These are phyloP conservation scores for Naegleria lovaniensis DNA, from an alignment of 208 protist species.

Conservation along the genomic window DNA sequence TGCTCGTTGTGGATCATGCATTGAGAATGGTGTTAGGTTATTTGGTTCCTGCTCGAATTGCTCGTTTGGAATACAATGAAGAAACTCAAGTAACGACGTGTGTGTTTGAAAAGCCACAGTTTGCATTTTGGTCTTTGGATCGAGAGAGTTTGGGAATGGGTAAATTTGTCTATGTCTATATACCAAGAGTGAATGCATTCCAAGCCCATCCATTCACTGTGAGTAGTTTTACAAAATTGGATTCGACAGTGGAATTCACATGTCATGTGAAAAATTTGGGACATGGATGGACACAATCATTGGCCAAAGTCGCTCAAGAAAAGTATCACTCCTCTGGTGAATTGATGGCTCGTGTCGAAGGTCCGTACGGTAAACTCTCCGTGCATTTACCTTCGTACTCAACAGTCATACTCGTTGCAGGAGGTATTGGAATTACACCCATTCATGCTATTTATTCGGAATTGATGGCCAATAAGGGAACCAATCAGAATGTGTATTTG, in stretches of 20 bases:
- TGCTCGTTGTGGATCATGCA: neutral
- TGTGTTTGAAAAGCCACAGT: neutral
- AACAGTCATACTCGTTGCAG: neutral
- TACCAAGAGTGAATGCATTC: neutral
- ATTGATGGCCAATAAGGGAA: neutral
- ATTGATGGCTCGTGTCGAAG: neutral
- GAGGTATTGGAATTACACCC: neutral
- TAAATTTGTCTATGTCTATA: neutral
- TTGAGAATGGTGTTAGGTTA: neutral
- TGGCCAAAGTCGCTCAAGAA: neutral
- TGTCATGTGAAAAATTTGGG: constrained; percentile 4
- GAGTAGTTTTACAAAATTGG: no score
- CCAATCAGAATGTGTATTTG: neutral
- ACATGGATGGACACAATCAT: neutral
- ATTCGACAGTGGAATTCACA: neutral
- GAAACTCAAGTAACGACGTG: neutral
- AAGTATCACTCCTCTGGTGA: neutral
- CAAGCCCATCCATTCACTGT: neutral
- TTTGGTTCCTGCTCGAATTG: neutral
- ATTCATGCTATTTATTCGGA: neutral
- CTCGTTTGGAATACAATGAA: neutral
- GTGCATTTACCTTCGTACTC: neutral
- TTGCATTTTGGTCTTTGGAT: neutral
- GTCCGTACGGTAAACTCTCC: constrained; percentile 3
- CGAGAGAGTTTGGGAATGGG: neutral